A percentile compares a stretch with the other conserved stretches of the same genome.
Conservation (phyloP, 495 filamentous ascomycete species). For the Penicillium bovifimosum region DNA sequence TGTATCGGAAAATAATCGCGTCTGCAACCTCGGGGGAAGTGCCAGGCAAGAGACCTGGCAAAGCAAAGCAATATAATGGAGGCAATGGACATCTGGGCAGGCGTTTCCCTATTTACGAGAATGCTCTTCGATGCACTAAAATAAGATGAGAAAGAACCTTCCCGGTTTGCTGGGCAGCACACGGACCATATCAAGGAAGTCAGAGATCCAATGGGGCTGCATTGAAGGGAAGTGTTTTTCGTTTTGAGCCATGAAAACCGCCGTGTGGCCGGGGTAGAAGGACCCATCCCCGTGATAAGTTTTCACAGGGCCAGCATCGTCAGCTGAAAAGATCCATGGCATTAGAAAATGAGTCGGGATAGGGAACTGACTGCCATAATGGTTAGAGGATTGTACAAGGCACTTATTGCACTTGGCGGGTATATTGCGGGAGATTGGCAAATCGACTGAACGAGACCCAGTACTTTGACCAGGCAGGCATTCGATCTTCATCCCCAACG, state of each 20-base stretch:
- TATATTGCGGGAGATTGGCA: conserved; percentile 11
- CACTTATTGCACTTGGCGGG: conserved; percentile 2
- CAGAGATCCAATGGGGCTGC: conserved; percentile 1
- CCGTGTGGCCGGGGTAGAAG: conserved; percentile 11
- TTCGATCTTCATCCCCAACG: conserved; percentile 10
- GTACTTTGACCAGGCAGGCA: background rate
- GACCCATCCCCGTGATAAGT: conserved; percentile 5
- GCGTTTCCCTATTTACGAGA: conserved; percentile 12
- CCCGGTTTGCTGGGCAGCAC: conserved; percentile 8
- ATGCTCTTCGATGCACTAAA: background rate
- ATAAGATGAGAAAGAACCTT: background rate
- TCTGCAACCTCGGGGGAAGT: conserved; percentile 3
- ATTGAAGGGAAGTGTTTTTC: background rate
- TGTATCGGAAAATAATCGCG: conserved; percentile 1
- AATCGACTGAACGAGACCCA: background rate
- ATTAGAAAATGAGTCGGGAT: conserved; percentile 1
- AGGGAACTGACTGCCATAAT: background rate
- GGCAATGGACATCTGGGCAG: conserved; percentile 1
- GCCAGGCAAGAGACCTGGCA: background rate
- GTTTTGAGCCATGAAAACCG: background rate
- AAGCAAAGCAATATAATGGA: conserved; percentile 14
- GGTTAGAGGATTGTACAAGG: background rate
- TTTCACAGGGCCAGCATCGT: conserved; percentile 19
- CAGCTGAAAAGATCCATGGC: conserved; percentile 11
- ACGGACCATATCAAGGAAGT: conserved; percentile 16